These are phyloP conservation scores for Rhynchospora pubera DNA, from an alignment of 176 grass and related monocot species.

Conservation along the genomic window DNA sequence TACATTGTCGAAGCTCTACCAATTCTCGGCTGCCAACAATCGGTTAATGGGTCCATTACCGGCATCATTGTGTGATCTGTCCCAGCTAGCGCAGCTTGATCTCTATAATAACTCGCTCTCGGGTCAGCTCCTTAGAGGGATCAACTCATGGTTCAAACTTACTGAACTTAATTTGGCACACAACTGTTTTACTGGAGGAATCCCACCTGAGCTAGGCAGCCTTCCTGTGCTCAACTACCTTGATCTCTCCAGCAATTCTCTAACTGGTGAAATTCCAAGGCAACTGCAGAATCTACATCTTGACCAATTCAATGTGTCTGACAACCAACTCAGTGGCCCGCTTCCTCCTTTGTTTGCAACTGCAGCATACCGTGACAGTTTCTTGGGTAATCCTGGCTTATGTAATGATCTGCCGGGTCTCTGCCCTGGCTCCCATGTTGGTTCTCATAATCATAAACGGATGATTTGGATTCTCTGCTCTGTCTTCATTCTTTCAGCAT, in stretches of 20 bases:
- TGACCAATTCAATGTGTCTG: conserved; percentile 50
- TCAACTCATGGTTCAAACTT: conserved; percentile 36
- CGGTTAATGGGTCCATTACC: conserved; percentile 48
- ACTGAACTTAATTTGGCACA: conserved; percentile 39
- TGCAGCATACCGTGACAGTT: conserved; percentile 30
- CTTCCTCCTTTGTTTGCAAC: conserved; percentile 29
- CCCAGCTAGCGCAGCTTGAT: conserved; percentile 31
- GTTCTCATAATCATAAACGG: neutral
- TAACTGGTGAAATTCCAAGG: conserved; percentile 46
- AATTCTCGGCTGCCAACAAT: conserved; percentile 51
- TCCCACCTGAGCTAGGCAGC: conserved; percentile 56
- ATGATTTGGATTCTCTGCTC: conserved; percentile 1
- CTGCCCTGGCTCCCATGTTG: neutral
- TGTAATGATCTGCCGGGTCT: conserved; percentile 28
- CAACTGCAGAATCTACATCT: conserved; percentile 42
- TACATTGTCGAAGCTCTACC: conserved; percentile 24
- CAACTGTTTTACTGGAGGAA: conserved; percentile 45
- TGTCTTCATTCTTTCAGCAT: conserved; percentile 13
- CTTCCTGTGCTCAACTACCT: conserved; percentile 36
- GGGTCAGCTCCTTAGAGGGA: conserved; percentile 35
- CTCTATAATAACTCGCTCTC: conserved; percentile 66
- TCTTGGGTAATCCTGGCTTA: conserved; percentile 73
- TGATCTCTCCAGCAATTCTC: conserved; percentile 59
- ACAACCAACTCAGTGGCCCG: conserved; percentile 54
- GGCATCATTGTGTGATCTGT: conserved; percentile 11